Conservation (phyloP, 169 alveolate species). For the Plasmodium sp. region DNA sequence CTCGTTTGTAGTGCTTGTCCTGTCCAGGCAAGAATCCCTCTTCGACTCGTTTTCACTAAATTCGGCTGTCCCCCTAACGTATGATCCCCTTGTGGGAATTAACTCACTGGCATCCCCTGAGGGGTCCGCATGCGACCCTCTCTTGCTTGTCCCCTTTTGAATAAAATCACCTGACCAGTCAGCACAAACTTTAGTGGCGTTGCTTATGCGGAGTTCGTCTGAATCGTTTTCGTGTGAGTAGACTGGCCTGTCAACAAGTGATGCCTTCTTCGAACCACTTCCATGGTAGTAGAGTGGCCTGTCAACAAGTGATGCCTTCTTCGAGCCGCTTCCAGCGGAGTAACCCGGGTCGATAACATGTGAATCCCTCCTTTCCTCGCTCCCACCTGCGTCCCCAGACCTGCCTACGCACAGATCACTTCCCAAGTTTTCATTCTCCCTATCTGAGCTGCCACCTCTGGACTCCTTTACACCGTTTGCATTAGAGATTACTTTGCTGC, state of each 20-base stretch:
- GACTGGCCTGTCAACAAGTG: background rate
- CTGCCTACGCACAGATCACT: background rate
- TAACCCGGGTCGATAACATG: background rate
- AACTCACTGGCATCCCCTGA: background rate
- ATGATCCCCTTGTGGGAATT: background rate
- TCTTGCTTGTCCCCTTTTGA: background rate
- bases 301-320: background rate
- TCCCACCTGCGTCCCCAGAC: background rate
- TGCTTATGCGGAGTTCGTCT: background rate
- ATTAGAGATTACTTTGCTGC: background rate
- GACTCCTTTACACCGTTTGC: background rate
- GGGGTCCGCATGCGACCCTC: background rate
- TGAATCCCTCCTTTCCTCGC: background rate
- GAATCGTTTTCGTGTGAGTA: background rate
- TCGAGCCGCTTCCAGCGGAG: background rate
- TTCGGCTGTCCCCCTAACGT: background rate
- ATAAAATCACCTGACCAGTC: background rate
- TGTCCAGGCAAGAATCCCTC: background rate
- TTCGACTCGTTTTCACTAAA: background rate
- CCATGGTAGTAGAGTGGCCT: background rate
- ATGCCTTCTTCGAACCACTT: background rate
- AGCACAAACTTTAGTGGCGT: background rate
- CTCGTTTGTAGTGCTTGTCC: background rate
- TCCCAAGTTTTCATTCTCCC: background rate
- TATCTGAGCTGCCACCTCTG: background rate